Conservation (phyloP, 192 early-diverging fungal species). For the Coemansia sp. region DNA sequence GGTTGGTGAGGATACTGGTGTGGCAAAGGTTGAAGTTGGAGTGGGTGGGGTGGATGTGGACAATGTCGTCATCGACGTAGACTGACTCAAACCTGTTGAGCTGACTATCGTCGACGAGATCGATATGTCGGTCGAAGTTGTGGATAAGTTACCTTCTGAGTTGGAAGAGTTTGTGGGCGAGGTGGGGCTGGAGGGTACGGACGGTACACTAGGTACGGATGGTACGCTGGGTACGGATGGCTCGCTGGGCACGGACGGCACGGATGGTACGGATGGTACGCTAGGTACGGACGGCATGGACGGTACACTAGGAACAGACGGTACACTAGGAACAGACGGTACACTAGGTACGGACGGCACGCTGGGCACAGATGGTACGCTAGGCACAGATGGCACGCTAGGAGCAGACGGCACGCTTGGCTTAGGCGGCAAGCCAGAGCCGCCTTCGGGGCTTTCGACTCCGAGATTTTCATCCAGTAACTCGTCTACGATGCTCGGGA, state of each 20-base stretch:
- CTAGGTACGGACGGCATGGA: not conserved
- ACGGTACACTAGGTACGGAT: not conserved
- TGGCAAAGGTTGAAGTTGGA: not conserved
- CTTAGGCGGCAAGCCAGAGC: not conserved
- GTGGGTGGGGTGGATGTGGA: not conserved
- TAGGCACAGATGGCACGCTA: not conserved
- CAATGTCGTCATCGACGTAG: not conserved
- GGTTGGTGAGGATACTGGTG: not conserved
- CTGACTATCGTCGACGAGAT: not conserved
- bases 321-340: not conserved
- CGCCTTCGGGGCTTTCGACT: not conserved
- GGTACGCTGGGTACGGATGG: not conserved
- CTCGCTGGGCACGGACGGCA: not conserved
- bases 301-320: too few species aligned
- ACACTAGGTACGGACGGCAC: not conserved
- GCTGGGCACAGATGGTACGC: not conserved
- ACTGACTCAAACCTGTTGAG: constrained; percentile 5
- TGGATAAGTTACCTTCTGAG: constrained; percentile 23
- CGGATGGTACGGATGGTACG: not conserved
- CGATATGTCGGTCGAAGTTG: constrained; percentile 4
- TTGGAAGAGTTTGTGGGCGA: not conserved
- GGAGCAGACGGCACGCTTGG: not conserved
- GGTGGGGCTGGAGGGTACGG: not conserved
- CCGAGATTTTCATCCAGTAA: not conserved
- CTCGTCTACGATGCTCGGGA: not conserved